Evolutionary conservation across 371 early-diverging fungal species (phyloP), one percentile per base, ranked within the genome.

Genomic region (Mortierella polycephala): DNA sequence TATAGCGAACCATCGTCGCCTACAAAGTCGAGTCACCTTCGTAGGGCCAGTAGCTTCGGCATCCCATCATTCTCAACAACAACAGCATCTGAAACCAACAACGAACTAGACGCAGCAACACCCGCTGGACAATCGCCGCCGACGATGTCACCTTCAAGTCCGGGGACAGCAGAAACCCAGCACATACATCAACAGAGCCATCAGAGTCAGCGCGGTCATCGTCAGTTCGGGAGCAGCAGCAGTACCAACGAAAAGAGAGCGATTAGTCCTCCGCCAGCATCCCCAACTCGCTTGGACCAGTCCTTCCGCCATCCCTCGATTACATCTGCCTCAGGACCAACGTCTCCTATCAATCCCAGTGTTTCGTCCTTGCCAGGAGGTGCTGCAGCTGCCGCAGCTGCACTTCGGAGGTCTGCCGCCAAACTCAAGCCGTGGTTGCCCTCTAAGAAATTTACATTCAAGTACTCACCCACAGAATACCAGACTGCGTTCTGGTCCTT

Each of bases 401-500:
- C 77, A 10, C 53, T 76, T 14, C 67, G 46, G 44, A 62, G 77
- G 37, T 76, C 77, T 0, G 71, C 77, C 0, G 62, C 68, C 7
- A 71, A 71, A 20, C 62, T 76, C 5, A 76, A 76, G 57, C 68
- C 71, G 30, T 76, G 77, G 77, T 20, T 71, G n/a, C 77, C 77
- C 0, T 55, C 77, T 16, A 76, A 76, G 42, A 76, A 76, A 54
- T 76, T 76, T 21, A 76, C 69, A 0, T 76, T 76, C 62, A 76
- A 76, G 57, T 76, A 71, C 42, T 67, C 71, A 3, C 72, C 77
- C 0, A 21, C 62, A 12, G 77, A 71, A 51, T 76, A 76, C 21
- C 81, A 72, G 21, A 66, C 53, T 1, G 84, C 87, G 3, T 88
- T 87, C 62, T 88, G 89, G 89, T 71, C 84, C n/a, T 87, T 87